Conservation (phyloP, 2,329 filamentous ascomycete genomes). For the Hypoxylon sp. region DNA sequence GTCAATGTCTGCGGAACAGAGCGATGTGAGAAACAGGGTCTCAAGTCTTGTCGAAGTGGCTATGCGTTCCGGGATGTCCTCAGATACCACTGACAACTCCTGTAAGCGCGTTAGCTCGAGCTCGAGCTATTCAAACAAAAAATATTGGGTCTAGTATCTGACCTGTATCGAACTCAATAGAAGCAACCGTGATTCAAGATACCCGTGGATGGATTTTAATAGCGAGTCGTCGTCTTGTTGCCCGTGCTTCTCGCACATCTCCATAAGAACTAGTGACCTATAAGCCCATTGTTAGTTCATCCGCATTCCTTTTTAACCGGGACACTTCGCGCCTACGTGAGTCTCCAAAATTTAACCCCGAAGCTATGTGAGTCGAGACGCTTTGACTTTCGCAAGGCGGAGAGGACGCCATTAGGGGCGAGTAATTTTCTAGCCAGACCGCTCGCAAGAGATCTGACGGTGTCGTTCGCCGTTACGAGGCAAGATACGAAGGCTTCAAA, state of each 20-base stretch:
- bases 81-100: conserved; percentile 66
- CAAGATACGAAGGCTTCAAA: conserved; percentile 66
- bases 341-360: conserved; percentile 62
- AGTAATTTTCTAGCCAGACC: conserved; percentile 63
- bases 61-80: conserved; percentile 66
- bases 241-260: conserved; percentile 62
- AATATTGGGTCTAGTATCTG: conserved; percentile 36
- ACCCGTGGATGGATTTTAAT: conserved; percentile 64
- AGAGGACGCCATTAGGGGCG: conserved; percentile 52
- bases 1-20: conserved; percentile 74
- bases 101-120: conserved; percentile 47
- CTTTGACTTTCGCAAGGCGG: conserved; percentile 53
- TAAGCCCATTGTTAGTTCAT: conserved; percentile 31
- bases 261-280: conserved; percentile 60
- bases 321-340: conserved; percentile 57
- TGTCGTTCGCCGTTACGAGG: conserved; percentile 63
- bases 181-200: conserved; percentile 66
- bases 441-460: conserved; percentile 61
- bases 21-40: conserved; percentile 70
- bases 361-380: conserved; percentile 54
- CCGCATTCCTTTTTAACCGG: background rate
- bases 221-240: conserved; percentile 58
- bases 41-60: conserved; percentile 68
- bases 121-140: background rate
- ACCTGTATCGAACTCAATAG: conserved; percentile 65